A percentile compares a stretch with the other conserved stretches of the same genome.
phyloP scores from a whole-genome alignment of 768 basidiomycete genomes.

The Chiua virens region DNA sequence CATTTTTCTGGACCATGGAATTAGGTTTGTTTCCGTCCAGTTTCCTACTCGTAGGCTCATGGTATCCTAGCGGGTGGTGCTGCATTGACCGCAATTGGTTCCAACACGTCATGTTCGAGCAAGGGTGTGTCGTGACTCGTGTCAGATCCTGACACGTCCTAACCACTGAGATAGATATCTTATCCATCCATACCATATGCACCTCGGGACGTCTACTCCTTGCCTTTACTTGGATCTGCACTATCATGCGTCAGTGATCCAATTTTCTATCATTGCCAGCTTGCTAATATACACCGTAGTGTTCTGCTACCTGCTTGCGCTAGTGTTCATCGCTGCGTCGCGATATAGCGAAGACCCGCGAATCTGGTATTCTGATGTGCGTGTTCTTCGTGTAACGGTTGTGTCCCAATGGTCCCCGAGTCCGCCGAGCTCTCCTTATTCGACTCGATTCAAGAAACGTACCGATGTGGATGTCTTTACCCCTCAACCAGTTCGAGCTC shows the following conservation, averaged over 20 bases:
- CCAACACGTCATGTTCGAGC: constrained; percentile 36
- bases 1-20: constrained; percentile 55
- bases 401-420: constrained; percentile 32
- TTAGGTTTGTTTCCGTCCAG: constrained; percentile 45
- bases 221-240: constrained; percentile 59
- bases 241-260: constrained; percentile 39
- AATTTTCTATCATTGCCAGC: neutral
- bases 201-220: constrained; percentile 54
- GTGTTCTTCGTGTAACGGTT: constrained; percentile 39
- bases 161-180: neutral
- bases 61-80: constrained; percentile 47
- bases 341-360: constrained; percentile 43
- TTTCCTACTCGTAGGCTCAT: constrained; percentile 7
- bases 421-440: constrained; percentile 35
- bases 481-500: constrained; percentile 42
- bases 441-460: constrained; percentile 37
- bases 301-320: constrained; percentile 52
- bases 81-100: constrained; percentile 43
- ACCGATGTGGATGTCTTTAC: constrained; percentile 39
- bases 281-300: constrained; percentile 38
- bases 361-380: constrained; percentile 54
- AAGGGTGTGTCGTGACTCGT: constrained; percentile 21
- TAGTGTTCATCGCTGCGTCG: constrained; percentile 46
- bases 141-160: neutral
- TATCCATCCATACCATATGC: constrained; percentile 33